phyloP scores from a whole-genome alignment of 2,329 filamentous ascomycete genomes.

The Xylaria multiplex region DNA sequence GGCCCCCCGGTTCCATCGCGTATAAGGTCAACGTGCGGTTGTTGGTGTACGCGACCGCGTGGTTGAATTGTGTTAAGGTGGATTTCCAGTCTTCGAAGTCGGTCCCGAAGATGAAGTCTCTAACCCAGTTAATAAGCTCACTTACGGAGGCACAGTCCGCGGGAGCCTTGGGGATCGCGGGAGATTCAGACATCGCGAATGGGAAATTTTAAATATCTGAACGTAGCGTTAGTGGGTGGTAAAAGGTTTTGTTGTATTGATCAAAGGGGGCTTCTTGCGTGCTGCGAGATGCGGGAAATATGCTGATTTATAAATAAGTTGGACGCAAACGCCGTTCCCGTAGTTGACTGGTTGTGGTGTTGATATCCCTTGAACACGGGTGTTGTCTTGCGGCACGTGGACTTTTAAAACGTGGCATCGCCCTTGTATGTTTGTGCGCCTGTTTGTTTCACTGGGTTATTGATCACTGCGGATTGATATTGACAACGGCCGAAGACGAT shows the following conservation, averaged over 20 bases:
- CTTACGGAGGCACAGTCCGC: background rate
- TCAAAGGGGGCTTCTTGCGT: background rate
- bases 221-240: background rate
- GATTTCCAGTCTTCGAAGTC: background rate
- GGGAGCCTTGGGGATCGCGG: no score
- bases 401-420: background rate
- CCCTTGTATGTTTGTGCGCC: background rate
- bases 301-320: conserved; percentile 1
- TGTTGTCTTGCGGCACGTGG: background rate
- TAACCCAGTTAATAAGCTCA: background rate
- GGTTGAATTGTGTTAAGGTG: background rate
- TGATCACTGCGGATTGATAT: background rate
- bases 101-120: background rate
- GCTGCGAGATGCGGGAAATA: background rate
- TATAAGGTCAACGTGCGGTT: background rate
- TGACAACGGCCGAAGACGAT: background rate
- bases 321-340: background rate
- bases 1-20: background rate
- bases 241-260: background rate
- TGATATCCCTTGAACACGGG: background rate
- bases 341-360: background rate
- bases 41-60: background rate
- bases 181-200: background rate
- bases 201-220: no score
- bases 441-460: conserved; percentile 2